Evolutionary conservation across 2,329 filamentous ascomycete genomes (phyloP).

Genomic region (Coniosporium tulheliwenetii): DNA sequence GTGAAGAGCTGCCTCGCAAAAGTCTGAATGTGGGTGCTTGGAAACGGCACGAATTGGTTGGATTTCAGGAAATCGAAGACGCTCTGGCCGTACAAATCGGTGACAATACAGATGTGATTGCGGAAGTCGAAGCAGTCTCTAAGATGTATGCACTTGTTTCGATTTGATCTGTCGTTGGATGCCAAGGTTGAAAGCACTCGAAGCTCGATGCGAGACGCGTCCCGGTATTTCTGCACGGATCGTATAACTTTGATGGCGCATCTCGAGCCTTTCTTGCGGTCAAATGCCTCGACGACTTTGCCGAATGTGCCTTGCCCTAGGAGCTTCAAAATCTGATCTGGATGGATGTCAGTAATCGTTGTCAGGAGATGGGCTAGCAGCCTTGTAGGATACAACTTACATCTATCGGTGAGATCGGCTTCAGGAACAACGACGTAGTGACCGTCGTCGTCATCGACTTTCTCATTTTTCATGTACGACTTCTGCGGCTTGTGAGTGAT

Average conservation of each 20-base stretch:
- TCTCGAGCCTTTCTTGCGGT: constrained; percentile 54
- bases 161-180: constrained; percentile 79
- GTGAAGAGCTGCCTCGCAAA: constrained; percentile 93
- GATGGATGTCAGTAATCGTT: constrained; percentile 2
- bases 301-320: constrained; percentile 96
- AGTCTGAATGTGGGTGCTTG: constrained; percentile 94
- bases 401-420: constrained; percentile 73
- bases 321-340: constrained; percentile 77
- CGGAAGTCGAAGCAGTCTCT: constrained; percentile 95
- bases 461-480: constrained; percentile 27
- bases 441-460: constrained; percentile 90
- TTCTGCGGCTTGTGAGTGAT: not conserved
- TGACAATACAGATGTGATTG: constrained; percentile 85
- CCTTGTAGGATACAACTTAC: constrained; percentile 38
- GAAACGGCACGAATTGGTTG: constrained; percentile 90
- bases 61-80: constrained; percentile 97
- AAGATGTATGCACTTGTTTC: constrained; percentile 92
- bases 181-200: constrained; percentile 83
- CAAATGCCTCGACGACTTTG: constrained; percentile 88
- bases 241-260: constrained; percentile 97
- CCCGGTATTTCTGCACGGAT: constrained; percentile 94
- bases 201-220: constrained; percentile 88
- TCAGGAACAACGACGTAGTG: constrained; percentile 91
- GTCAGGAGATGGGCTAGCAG: not conserved
- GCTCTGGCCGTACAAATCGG: constrained; percentile 71